A percentile compares a stretch with the other conserved stretches of the same genome.
Evolutionary conservation across 805 yeast genomes (phyloP).

Genomic region (Candida endomychidarum): DNA sequence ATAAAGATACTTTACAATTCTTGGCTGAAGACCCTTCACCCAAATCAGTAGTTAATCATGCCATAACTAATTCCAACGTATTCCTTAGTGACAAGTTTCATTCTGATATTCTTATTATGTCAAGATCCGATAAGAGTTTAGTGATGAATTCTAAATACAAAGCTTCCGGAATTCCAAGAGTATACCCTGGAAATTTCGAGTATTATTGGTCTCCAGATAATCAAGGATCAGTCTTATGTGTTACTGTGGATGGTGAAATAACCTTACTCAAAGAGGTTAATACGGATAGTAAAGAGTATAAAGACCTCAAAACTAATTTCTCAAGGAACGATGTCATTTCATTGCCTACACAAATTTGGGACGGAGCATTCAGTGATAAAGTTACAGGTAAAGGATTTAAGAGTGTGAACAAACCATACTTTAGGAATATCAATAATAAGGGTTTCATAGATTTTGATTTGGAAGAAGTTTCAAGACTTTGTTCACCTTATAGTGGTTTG

Average conservation of each 20-base stretch:
- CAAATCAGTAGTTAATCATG: conserved; percentile 32
- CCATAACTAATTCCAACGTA: conserved; percentile 21
- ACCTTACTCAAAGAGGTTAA: conserved; percentile 18
- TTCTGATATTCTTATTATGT: conserved; percentile 30
- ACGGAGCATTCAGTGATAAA: conserved; percentile 35
- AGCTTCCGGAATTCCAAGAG: conserved; percentile 34
- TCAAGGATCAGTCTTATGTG: conserved; percentile 18
- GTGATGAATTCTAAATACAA: conserved; percentile 13
- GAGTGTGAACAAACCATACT: conserved; percentile 34
- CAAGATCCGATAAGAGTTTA: conserved; percentile 10
- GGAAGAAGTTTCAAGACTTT: conserved; percentile 11
- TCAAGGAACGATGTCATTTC: background rate
- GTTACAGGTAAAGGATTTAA: conserved; percentile 43
- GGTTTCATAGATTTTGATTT: conserved; percentile 37
- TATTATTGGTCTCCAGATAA: conserved; percentile 12
- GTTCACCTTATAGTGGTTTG: conserved; percentile 11
- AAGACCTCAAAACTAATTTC: conserved; percentile 11
- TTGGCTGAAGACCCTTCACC: conserved; percentile 33
- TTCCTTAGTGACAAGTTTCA: conserved; percentile 37
- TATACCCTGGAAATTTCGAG: conserved; percentile 23
- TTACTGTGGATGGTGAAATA: conserved; percentile 42
- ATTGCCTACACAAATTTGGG: conserved; percentile 11
- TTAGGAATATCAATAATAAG: conserved; percentile 26
- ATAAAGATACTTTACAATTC: conserved; percentile 15
- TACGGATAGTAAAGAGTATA: conserved; percentile 16